A percentile compares a stretch with the other conserved stretches of the same genome.
These are phyloP conservation scores for Fusarium agapanthi DNA, from an alignment of 2,329 filamentous ascomycete genomes.

Conservation along the genomic window DNA sequence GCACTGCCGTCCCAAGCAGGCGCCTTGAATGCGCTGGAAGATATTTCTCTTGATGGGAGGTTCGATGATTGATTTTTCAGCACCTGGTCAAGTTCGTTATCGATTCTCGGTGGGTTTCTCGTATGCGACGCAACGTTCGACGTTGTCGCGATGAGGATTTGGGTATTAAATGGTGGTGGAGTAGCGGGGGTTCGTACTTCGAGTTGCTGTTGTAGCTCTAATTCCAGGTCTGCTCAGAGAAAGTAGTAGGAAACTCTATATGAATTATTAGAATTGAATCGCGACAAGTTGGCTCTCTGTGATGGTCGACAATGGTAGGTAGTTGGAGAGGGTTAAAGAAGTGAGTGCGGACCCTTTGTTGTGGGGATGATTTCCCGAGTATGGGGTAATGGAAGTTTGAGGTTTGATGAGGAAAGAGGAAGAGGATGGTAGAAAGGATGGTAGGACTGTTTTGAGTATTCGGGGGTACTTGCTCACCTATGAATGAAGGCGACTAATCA, in stretches of 20 bases:
- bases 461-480: constrained; percentile 5
- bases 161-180: not conserved
- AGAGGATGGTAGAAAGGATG: constrained; percentile 3
- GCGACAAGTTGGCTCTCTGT: constrained; percentile 9
- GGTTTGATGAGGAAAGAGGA: constrained; percentile 13
- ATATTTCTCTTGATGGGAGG: not conserved
- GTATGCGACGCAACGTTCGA: constrained; percentile 6
- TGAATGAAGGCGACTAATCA: constrained; percentile 1
- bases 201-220: not conserved
- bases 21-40: constrained; percentile 11
- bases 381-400: constrained; percentile 38
- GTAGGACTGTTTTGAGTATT: constrained; percentile 1
- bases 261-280: constrained; percentile 5
- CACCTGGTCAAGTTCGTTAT: not conserved
- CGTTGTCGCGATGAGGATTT: not conserved
- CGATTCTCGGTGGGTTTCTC: not conserved
- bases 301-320: not conserved
- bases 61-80: not conserved
- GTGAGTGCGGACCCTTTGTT: constrained; percentile 31
- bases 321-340: not conserved
- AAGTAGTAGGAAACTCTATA: not conserved
- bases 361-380: constrained; percentile 39
- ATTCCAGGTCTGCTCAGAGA: not conserved
- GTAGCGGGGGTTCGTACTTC: not conserved
- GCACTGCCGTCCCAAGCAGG: constrained; percentile 18